Evolutionary conservation across 1,139 yeast genomes (phyloP), one percentile per base, ranked within the genome.

Genomic region (Sporopachydermia cereana): DNA sequence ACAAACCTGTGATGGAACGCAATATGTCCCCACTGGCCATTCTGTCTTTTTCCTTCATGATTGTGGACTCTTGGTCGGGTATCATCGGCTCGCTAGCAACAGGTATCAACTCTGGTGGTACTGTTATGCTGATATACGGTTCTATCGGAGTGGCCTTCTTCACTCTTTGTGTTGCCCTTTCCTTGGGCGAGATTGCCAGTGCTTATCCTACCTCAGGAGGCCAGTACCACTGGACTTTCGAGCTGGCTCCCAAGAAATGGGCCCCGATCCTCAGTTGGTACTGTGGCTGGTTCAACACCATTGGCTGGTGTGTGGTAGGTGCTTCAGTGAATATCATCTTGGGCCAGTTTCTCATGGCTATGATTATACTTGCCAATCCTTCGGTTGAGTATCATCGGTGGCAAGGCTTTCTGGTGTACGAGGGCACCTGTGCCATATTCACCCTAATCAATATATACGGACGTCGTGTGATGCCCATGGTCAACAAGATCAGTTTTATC

Each of bases 61-160:
- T 72, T 50, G 72, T 72, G 73, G 76, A 74, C 22, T 56, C 72
- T 45, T 59, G 72, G 21, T 76, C 77, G 3, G 68, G 73, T 34
- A 69, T 71, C 41, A 66, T 72, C 2, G 61, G 71, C 16, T 60
- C 62, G n/a, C 50, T 61, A 44, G 58, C 56, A 20, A 58, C 59
- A 31, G 62, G 60, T 36, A 52, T 66, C 44, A 49, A 58, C 21
- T 60, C 63, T 24, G 62, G 63, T 17, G 68, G 68, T 29, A 65
- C 69, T 5, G 59, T 60, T 4, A 54, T 81, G 3, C 67, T 77
- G 22, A 73, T 78, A 18, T 81, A 86, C 85, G 84, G 86, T 45
- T 82, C 86, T 85, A 68, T 79, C 47, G 65, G 72, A 44, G 73
- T 79, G 41, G 74, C 76, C n/a, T 50, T 70, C 45, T 79, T 79